Evolutionary conservation across 495 filamentous ascomycete species (phyloP).

Genomic region (Lophiotrema nucula): DNA sequence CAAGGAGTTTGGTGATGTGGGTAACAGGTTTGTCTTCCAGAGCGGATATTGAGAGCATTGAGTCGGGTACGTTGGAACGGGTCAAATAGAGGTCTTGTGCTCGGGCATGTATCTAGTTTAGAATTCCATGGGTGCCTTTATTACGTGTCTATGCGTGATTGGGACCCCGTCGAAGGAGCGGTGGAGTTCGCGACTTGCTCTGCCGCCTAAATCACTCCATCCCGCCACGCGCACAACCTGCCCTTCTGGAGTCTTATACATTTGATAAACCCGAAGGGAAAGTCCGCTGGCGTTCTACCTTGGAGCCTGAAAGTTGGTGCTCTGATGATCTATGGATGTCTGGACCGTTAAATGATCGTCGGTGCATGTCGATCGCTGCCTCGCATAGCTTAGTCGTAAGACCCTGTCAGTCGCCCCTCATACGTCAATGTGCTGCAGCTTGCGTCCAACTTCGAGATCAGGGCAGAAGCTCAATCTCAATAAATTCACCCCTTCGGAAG

Average conservation of each 20-base stretch:
- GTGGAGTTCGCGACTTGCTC: no score
- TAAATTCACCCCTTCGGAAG: neutral
- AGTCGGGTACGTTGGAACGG: no score
- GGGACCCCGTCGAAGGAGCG: neutral
- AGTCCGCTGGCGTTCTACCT: no score
- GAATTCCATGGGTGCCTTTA: conserved; percentile 14
- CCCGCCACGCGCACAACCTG: no score
- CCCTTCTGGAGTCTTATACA: no score
- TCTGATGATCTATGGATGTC: no score
- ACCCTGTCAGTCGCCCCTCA: conserved; percentile 22
- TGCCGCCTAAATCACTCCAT: no score
- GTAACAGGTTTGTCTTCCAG: no score
- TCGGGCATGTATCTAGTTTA: conserved; percentile 30
- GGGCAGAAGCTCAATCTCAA: conserved; percentile 1
- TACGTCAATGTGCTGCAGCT: conserved; percentile 19
- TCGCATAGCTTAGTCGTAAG: conserved; percentile 3
- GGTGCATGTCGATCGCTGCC: conserved; percentile 10
- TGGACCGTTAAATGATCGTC: no score
- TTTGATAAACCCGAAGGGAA: no score
- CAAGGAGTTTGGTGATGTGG: no score
- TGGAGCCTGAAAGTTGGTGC: neutral
- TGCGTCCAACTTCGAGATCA: conserved; percentile 17
- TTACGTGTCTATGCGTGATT: conserved; percentile 4
- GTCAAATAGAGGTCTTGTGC: conserved; percentile 23
- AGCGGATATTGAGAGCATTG: no score